Conservation (phyloP, 345 rosid species). For the rapeseed (Brassica napus) region Da-Ae NC_063443.1:15822501-15823000, state of each 20-base stretch:
- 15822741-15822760: slow-evolving; percentile 12
- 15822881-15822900: slow-evolving; percentile 55
- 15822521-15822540: not conserved
- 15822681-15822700: not conserved
- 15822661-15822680: not conserved
- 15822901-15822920: slow-evolving; percentile 44
- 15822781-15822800: slow-evolving; percentile 54
- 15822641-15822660: not conserved
- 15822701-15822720: slow-evolving; percentile 2
- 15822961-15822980: slow-evolving; percentile 22
- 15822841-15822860: slow-evolving; percentile 35
- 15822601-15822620: slow-evolving; percentile 22
- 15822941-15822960: slow-evolving; percentile 26
- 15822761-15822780: not conserved
- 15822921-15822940: slow-evolving; percentile 47
- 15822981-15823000: slow-evolving; percentile 39
- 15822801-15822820: slow-evolving; percentile 57
- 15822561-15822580: slow-evolving; percentile 37
- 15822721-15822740: slow-evolving; percentile 9
- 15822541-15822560: slow-evolving; percentile 15
- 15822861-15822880: slow-evolving; percentile 25
- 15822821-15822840: slow-evolving; percentile 44
- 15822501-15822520: slow-evolving; percentile 30
- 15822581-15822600: slow-evolving; percentile 17
- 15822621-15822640: slow-evolving; percentile 16